Conservation (phyloP, 2,329 filamentous ascomycete species). For the Trichoderma koningiopsis region DNA sequence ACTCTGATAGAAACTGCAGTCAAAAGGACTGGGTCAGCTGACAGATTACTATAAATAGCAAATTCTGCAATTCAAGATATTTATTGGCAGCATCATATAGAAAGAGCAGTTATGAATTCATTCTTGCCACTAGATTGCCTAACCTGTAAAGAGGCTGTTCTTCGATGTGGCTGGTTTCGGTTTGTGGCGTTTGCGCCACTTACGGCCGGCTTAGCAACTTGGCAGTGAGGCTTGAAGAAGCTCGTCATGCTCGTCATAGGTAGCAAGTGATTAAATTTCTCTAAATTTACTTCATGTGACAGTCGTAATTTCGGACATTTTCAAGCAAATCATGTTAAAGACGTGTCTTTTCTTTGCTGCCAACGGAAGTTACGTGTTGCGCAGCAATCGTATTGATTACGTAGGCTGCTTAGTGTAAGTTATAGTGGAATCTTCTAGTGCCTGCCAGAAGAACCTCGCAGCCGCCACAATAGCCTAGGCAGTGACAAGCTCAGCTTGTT, state of each 20-base stretch:
- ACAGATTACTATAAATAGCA: not conserved
- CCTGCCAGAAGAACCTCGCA: constrained; percentile 29
- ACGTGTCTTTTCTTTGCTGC: not conserved
- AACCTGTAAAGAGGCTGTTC: constrained; percentile 1
- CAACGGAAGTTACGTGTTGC: not conserved
- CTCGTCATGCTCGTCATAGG: not conserved
- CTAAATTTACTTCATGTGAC: not conserved
- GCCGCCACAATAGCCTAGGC: not conserved
- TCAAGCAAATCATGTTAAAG: not conserved
- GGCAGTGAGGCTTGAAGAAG: constrained; percentile 8
- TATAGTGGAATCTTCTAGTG: constrained; percentile 34
- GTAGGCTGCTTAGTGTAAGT: not conserved
- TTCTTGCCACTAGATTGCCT: not conserved
- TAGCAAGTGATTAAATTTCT: not conserved
- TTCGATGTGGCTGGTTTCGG: not conserved
- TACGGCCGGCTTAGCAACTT: not conserved
- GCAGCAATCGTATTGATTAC: not conserved
- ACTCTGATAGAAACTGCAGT: too few relatives aligned
- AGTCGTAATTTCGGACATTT: too few relatives aligned
- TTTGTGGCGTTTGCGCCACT: constrained; percentile 5
- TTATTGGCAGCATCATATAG: not conserved
- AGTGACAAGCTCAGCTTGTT: constrained; percentile 3
- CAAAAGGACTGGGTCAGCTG: not conserved
- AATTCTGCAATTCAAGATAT: not conserved
- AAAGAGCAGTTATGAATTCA: not conserved